Base-by-base conservation (phyloP, 2,329 filamentous ascomycete genomes). In the Curvularia sp. region DNA sequence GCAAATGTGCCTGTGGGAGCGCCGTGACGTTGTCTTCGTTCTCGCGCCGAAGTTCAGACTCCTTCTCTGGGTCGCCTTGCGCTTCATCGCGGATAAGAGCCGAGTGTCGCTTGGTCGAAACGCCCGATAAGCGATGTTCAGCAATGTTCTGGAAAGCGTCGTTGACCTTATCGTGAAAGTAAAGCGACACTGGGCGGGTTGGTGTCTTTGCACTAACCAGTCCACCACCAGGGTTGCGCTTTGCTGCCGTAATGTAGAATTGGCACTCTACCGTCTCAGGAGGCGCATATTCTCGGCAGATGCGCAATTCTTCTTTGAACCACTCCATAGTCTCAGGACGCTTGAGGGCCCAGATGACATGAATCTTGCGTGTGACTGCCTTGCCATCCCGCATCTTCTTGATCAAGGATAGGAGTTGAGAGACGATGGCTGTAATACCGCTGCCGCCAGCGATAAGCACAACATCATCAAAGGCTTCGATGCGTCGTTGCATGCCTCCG, bases 371-470 rank as follows among this genome's bases (percentile, higher is more conserved):
- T 1, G 93, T 97, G 43, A 97, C 92, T 32, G 94, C 93, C 77
- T 97, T 97, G 49, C 92, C 91, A 72, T 97, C 93, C 58, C 93
- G 88, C 89, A 98, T 97, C 58, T 93, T 88, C 79, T 97, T 97
- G 79, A 97, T 96, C n/a, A 98, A 82, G 66, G 96, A 92, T 21
- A 97, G 83, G 2, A 98, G 82, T 74, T 98, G 93, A 8, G 92
- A 96, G 74, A 97, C 91, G 59, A 97, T 86, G 8, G 94, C 93
- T 0, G 95, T 98, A 73, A 98, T 95, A 25, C 94, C 94, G 66
- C 92, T 97, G 42, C 95, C 95, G 48, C 95, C 95, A 0, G 94
- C 94, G 69, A 98, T 93, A 53, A 98, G 84, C 38, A 98, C 89
- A 53, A 95, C 93, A 18, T 94, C 94, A 65, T 98, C 94, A 69